phyloP scores from a whole-genome alignment of 768 basidiomycete species.

The Pisolithus microcarpus region DNA sequence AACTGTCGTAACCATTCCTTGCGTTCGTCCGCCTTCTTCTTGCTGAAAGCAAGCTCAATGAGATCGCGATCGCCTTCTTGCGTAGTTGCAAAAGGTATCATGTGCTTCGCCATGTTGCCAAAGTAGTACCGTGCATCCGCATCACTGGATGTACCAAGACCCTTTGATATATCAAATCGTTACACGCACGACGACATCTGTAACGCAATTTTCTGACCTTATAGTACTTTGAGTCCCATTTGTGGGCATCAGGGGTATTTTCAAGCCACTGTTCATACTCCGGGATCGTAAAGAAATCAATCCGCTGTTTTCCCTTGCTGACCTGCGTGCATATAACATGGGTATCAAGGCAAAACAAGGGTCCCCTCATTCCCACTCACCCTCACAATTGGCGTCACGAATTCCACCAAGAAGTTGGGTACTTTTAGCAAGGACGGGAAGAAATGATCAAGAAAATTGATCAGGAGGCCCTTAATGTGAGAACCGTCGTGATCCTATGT shows the following conservation, averaged over 20 bases:
- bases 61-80: slow-evolving; percentile 81
- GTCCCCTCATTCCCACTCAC: slow-evolving; percentile 38
- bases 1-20: slow-evolving; percentile 97
- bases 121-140: slow-evolving; percentile 92
- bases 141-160: slow-evolving; percentile 90
- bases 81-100: slow-evolving; percentile 83
- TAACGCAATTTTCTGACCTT: slow-evolving; percentile 54
- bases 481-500: slow-evolving; percentile 96
- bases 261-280: slow-evolving; percentile 94
- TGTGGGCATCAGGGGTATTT: slow-evolving; percentile 63
- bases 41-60: slow-evolving; percentile 98
- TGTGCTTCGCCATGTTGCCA: slow-evolving; percentile 83
- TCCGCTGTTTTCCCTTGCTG: slow-evolving; percentile 67
- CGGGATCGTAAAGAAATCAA: slow-evolving; percentile 94
- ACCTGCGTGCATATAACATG: slow-evolving; percentile 38
- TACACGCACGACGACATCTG: slow-evolving; percentile 1
- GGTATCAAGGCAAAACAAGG: neutral
- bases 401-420: slow-evolving; percentile 91
- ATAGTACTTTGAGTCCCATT: slow-evolving; percentile 94
- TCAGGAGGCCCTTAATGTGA: slow-evolving; percentile 99
- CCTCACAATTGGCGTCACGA: slow-evolving; percentile 96
- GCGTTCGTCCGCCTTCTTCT: slow-evolving; percentile 97
- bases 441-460: slow-evolving; percentile 97
- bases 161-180: slow-evolving; percentile 41
- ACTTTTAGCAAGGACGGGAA: slow-evolving; percentile 90